Percentiles rank a stretch among this genome's conserved stretches.
Conservation (phyloP, 1,139 yeast genomes). For the Kazachstania sp. region DNA sequence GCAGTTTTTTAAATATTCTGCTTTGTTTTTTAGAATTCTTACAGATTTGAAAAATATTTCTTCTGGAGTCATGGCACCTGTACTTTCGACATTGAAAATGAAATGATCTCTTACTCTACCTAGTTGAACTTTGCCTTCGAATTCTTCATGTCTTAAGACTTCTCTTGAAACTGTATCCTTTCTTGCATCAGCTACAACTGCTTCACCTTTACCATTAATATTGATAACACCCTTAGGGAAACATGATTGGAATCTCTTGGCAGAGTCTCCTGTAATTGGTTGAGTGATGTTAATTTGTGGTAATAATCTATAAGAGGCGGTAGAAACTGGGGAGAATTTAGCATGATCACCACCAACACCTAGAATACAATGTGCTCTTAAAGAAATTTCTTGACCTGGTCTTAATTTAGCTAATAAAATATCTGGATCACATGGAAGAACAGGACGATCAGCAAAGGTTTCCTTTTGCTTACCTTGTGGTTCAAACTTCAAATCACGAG, state of each 20-base stretch:
- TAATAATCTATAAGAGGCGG: slow-evolving; percentile 91
- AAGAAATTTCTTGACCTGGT: slow-evolving; percentile 92
- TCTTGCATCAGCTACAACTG: slow-evolving; percentile 79
- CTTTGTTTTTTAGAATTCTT: slow-evolving; percentile 76
- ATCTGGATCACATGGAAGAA: slow-evolving; percentile 76
- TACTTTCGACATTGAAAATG: slow-evolving; percentile 85
- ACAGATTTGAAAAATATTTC: slow-evolving; percentile 89
- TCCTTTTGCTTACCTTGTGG: slow-evolving; percentile 86
- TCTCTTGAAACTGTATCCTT: slow-evolving; percentile 95
- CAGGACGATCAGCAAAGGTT: slow-evolving; percentile 57
- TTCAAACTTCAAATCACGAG: slow-evolving; percentile 78
- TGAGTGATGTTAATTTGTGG: slow-evolving; percentile 77
- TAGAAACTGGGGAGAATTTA: slow-evolving; percentile 91
- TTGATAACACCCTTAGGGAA: slow-evolving; percentile 92
- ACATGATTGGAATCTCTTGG: slow-evolving; percentile 73
- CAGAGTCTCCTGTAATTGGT: slow-evolving; percentile 71
- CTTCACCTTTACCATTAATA: slow-evolving; percentile 58
- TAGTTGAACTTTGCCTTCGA: slow-evolving; percentile 76
- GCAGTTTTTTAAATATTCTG: slow-evolving; percentile 68
- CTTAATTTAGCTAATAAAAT: slow-evolving; percentile 84
- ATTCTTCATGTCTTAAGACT: slow-evolving; percentile 87
- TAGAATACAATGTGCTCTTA: slow-evolving; percentile 82
- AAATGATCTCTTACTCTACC: slow-evolving; percentile 91
- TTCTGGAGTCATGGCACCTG: slow-evolving; percentile 96
- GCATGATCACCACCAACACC: slow-evolving; percentile 96